phyloP scores from a whole-genome alignment of 768 basidiomycete species.

The Lentinula guzmanii region DNA sequence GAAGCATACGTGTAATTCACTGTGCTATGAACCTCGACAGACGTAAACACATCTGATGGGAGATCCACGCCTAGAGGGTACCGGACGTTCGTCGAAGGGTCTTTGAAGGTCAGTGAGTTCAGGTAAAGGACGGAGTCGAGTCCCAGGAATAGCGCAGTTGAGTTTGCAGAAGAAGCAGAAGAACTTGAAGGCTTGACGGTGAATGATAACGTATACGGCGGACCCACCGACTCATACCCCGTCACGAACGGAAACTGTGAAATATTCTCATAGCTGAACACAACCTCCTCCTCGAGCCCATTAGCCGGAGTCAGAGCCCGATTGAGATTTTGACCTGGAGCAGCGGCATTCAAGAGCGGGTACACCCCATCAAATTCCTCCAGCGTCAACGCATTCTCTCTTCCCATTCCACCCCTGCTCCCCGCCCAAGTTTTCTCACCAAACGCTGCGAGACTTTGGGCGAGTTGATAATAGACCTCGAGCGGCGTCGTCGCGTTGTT shows the following conservation, averaged over 20 bases:
- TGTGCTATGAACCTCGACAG: slow-evolving; percentile 31
- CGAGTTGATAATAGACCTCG: slow-evolving; percentile 37
- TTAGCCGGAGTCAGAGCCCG: slow-evolving; percentile 18
- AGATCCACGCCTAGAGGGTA: slow-evolving; percentile 28
- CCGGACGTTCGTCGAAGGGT: slow-evolving; percentile 23
- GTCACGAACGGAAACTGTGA: slow-evolving; percentile 19
- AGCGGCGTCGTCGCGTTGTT: slow-evolving; percentile 37
- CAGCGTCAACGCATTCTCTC: slow-evolving; percentile 24
- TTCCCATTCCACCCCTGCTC: slow-evolving; percentile 13
- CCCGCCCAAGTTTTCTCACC: slow-evolving; percentile 40
- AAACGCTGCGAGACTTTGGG: slow-evolving; percentile 32
- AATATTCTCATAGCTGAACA: slow-evolving; percentile 21
- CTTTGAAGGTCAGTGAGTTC: slow-evolving; percentile 31
- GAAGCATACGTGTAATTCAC: slow-evolving; percentile 26
- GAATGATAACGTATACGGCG: slow-evolving; percentile 36
- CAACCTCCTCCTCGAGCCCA: slow-evolving; percentile 17
- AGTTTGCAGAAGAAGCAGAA: background rate
- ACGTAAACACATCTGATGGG: slow-evolving; percentile 22
- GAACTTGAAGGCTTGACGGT: slow-evolving; percentile 25
- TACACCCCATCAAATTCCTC: slow-evolving; percentile 30
- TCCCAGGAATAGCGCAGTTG: slow-evolving; percentile 17
- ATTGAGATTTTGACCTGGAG: slow-evolving; percentile 39
- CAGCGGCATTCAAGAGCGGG: slow-evolving; percentile 27
- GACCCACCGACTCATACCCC: slow-evolving; percentile 30
- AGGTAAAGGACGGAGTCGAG: slow-evolving; percentile 28